Percentiles rank a stretch among this genome's conserved stretches.
Evolutionary conservation across 2,329 filamentous ascomycete genomes (phyloP).

Genomic region (Herpotrichia juniperi): DNA sequence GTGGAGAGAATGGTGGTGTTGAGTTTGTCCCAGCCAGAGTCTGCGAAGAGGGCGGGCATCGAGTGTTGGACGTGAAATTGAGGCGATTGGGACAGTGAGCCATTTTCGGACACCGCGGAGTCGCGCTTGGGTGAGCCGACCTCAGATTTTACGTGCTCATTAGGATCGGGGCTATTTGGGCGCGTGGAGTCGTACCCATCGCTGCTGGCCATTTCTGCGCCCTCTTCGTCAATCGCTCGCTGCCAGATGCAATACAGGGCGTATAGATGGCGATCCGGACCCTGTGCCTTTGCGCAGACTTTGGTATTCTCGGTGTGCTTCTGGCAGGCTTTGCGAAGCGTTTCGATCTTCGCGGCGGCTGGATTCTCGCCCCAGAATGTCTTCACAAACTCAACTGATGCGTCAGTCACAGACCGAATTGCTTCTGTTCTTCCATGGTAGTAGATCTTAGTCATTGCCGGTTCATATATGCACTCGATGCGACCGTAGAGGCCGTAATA

Average conservation of each 20-base stretch:
- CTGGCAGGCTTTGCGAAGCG: slow-evolving; percentile 81
- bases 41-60: slow-evolving; percentile 83
- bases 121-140: slow-evolving; percentile 62
- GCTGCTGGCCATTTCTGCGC: slow-evolving; percentile 58
- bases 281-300: slow-evolving; percentile 86
- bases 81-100: slow-evolving; percentile 56
- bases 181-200: slow-evolving; percentile 58
- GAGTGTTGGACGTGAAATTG: slow-evolving; percentile 53
- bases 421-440: slow-evolving; percentile 95
- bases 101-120: slow-evolving; percentile 59
- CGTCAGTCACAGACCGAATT: slow-evolving; percentile 81
- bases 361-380: slow-evolving; percentile 95
- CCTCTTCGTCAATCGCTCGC: slow-evolving; percentile 77
- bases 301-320: slow-evolving; percentile 81
- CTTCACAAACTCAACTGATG: slow-evolving; percentile 86
- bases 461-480: slow-evolving; percentile 94
- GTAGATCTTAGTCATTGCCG: slow-evolving; percentile 96
- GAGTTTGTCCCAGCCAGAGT: slow-evolving; percentile 90
- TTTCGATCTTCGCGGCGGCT: slow-evolving; percentile 80
- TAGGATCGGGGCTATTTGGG: slow-evolving; percentile 59
- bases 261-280: slow-evolving; percentile 91
- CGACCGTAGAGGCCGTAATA: slow-evolving; percentile 97
- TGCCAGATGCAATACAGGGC: slow-evolving; percentile 96
- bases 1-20: slow-evolving; percentile 95
- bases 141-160: slow-evolving; percentile 53